Evolutionary conservation across 441 rosid genomes (phyloP), one percentile per base, ranked within the genome.

Genomic region (Corymbia calophylla): DNA sequence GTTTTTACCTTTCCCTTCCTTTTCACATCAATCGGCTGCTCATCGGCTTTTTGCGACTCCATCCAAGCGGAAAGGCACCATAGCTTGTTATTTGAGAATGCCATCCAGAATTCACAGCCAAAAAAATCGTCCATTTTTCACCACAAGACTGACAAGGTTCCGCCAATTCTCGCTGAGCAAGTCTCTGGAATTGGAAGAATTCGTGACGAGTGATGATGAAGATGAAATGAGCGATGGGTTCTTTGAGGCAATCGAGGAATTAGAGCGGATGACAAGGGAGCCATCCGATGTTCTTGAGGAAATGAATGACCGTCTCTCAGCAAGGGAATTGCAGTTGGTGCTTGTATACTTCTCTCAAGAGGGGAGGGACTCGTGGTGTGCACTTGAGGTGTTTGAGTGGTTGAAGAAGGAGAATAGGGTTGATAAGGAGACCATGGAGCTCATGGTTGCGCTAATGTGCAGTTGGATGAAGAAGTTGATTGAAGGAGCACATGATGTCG

Each of bases 361-460:
- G 91, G 99, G 99, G 86, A 95, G 98, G 87, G 99, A 97, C 68
- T 97, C 99, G 1, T 97, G 99, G 99, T 97, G 99, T 88, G 97
- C 99, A 0, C 97, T 97, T 10, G 99, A 97, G 93, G 99, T 97
- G 29, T 97, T 97, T 86, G 99, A 97, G 90, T 97, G 99, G 99
- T 90, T 97, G 64, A 95, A 92, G 62, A 97, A 96, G 92, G 99
- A 96, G 91, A 93, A 97, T 70, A 93, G 94, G 77, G 99, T 97
- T 8, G 99, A 97, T 90, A 93, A 94, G 73, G 98, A 97, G 92
- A 96, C 96, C 1, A 96, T 97, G 99, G 99, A 96, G 95, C 95
- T 97, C 9, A 97, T 97, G 99, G 98, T 96, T 91, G 93, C 98
- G 9, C 94, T 97, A 29, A 97, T 96, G 99, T 97, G 99, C 81